Evolutionary conservation across 1,284 basidiomycete genomes (phyloP).

Genomic region (Agaricales sp.): DNA sequence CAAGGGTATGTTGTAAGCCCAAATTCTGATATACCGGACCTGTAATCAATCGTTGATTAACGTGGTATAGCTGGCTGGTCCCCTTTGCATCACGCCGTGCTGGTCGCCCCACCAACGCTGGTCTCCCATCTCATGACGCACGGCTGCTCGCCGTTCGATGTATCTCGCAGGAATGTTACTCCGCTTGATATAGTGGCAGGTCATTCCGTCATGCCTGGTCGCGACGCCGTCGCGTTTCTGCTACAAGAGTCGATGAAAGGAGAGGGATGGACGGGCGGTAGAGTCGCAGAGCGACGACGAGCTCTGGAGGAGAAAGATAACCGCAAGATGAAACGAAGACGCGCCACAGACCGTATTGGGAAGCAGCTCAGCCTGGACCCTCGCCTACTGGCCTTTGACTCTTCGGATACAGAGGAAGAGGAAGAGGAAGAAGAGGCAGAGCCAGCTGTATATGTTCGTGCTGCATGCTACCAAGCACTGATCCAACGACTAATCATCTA

Average conservation of each 20-base stretch:
- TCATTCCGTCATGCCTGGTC: slow-evolving; percentile 66
- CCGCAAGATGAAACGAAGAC: slow-evolving; percentile 40
- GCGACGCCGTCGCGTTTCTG: slow-evolving; percentile 70
- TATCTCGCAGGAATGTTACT: slow-evolving; percentile 69
- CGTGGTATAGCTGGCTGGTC: slow-evolving; percentile 76
- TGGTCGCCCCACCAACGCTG: slow-evolving; percentile 83
- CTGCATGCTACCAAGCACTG: slow-evolving; percentile 5
- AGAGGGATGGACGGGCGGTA: slow-evolving; percentile 61
- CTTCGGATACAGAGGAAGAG: slow-evolving; percentile 38
- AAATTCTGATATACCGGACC: too few relatives aligned
- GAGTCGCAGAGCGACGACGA: slow-evolving; percentile 52
- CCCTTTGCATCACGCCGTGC: slow-evolving; percentile 87
- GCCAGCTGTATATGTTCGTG: slow-evolving; percentile 44
- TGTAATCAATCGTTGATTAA: slow-evolving; percentile 7
- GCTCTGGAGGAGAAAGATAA: slow-evolving; percentile 46
- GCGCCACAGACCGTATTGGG: slow-evolving; percentile 43
- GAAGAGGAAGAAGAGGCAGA: slow-evolving; percentile 34
- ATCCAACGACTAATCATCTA: slow-evolving; percentile 10
- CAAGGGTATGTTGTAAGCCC: slow-evolving; percentile 36
- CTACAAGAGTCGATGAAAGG: slow-evolving; percentile 76
- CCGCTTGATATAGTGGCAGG: slow-evolving; percentile 81
- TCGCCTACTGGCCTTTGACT: slow-evolving; percentile 40
- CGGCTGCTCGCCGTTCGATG: slow-evolving; percentile 72
- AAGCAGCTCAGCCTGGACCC: slow-evolving; percentile 20
- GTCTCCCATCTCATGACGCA: slow-evolving; percentile 89